Percentiles rank a stretch among this genome's conserved stretches.
Conservation (phyloP, 768 basidiomycete species). For the Termitomyces sp. region DNA sequence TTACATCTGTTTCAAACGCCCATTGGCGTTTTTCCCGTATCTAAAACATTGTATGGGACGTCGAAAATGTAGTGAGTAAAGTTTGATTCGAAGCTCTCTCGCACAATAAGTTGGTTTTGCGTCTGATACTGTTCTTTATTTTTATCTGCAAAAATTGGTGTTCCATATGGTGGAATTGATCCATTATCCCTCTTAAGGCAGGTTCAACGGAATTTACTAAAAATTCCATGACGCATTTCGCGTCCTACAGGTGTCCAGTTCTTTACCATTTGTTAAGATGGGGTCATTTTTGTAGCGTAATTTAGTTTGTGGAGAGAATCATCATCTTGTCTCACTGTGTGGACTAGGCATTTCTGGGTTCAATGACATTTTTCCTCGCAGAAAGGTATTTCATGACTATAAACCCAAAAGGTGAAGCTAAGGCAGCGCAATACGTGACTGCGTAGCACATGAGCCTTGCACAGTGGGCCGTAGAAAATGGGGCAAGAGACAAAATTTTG, state of each 20-base stretch:
- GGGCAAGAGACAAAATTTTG: neutral
- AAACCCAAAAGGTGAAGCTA: neutral
- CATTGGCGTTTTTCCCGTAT: neutral
- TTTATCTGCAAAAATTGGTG: neutral
- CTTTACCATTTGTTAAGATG: neutral
- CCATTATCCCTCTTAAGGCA: too few species aligned
- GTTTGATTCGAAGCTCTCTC: neutral
- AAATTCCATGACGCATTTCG: neutral
- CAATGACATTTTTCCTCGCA: neutral
- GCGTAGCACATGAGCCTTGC: too few species aligned
- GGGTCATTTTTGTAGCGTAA: neutral
- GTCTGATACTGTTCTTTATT: neutral
- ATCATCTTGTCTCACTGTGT: neutral
- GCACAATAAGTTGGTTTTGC: too few species aligned
- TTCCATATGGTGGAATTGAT: neutral
- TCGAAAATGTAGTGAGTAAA: neutral
- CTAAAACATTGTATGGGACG: neutral
- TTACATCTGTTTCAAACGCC: neutral
- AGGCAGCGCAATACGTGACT: neutral
- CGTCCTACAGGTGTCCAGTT: neutral
- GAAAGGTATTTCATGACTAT: neutral
- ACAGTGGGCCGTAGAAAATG: neutral
- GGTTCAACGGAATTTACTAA: too few species aligned
- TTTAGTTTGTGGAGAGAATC: neutral
- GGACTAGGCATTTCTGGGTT: neutral